Evolutionary conservation across 345 rosid genomes (phyloP).

Genomic region (Arabis alpina): DNA sequence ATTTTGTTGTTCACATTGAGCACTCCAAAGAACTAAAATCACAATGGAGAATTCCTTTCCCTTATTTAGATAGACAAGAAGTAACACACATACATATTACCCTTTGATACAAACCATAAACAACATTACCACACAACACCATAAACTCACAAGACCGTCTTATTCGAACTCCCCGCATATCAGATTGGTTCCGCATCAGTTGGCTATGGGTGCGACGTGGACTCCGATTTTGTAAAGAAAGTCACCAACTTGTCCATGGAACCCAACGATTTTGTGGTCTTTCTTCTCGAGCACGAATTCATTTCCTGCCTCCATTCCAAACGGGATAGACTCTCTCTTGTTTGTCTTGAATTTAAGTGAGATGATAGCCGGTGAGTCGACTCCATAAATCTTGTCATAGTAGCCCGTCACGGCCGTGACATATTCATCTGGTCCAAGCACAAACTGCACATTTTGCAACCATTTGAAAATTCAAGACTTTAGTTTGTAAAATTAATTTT

Average conservation of each 20-base stretch:
- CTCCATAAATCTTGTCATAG: conserved; percentile 35
- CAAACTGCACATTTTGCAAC: conserved; percentile 43
- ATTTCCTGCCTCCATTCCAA: conserved; percentile 33
- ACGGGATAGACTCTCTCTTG: conserved; percentile 27
- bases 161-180: conserved; percentile 12
- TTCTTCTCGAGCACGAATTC: conserved; percentile 32
- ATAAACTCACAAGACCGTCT: conserved; percentile 13
- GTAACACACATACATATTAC: background rate
- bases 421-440: conserved; percentile 40
- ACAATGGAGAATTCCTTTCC: background rate
- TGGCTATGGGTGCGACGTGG: conserved; percentile 34
- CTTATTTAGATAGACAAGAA: conserved; percentile 30
- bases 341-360: conserved; percentile 40
- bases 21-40: background rate
- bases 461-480: conserved; percentile 8
- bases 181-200: conserved; percentile 20
- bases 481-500: background rate
- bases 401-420: conserved; percentile 29
- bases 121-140: conserved; percentile 19
- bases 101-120: background rate
- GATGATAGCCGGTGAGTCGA: conserved; percentile 9
- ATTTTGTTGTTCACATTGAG: background rate
- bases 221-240: conserved; percentile 39
- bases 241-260: conserved; percentile 39
- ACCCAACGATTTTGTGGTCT: conserved; percentile 41